Percentiles rank a stretch among this genome's conserved stretches.
These are phyloP conservation scores for Puccinia polysora DNA, from an alignment of 1,284 basidiomycete genomes.

Conservation along the genomic window DNA sequence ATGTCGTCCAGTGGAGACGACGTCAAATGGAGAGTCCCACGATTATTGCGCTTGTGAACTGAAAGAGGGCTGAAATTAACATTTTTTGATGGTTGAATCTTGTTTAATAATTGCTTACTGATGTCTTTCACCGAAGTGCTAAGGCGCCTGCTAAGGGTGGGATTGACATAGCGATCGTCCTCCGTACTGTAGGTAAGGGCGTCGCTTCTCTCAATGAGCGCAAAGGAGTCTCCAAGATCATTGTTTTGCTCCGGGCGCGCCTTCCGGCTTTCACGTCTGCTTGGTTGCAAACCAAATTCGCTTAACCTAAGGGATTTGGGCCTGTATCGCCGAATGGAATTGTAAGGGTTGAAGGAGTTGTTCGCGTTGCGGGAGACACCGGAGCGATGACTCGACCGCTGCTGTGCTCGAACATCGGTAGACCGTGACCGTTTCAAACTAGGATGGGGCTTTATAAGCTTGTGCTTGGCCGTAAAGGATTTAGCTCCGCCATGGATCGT, in stretches of 20 bases:
- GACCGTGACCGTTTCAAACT: constrained; percentile 11
- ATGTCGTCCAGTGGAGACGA: constrained; percentile 5
- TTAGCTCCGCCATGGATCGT: background rate
- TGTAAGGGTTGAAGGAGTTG: background rate
- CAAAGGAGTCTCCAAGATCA: constrained; percentile 24
- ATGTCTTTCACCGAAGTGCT: constrained; percentile 38
- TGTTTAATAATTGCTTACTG: background rate
- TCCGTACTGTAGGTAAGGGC: background rate
- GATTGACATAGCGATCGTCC: constrained; percentile 30
- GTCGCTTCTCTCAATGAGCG: constrained; percentile 19
- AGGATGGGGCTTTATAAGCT: constrained; percentile 14
- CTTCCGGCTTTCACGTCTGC: background rate
- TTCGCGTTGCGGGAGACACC: background rate
- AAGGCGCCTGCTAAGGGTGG: constrained; percentile 15
- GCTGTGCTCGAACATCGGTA: constrained; percentile 1
- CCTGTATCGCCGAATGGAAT: background rate
- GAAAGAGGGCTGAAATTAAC: background rate
- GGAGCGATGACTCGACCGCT: constrained; percentile 5
- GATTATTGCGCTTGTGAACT: constrained; percentile 38
- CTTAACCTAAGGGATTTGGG: background rate
- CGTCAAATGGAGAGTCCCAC: constrained; percentile 1
- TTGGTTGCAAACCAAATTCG: constrained; percentile 1
- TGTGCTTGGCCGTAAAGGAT: background rate
- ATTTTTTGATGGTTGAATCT: background rate
- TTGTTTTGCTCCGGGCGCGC: constrained; percentile 4